phyloP scores from a whole-genome alignment of 495 filamentous ascomycete species.

The Halenospora varia region DNA sequence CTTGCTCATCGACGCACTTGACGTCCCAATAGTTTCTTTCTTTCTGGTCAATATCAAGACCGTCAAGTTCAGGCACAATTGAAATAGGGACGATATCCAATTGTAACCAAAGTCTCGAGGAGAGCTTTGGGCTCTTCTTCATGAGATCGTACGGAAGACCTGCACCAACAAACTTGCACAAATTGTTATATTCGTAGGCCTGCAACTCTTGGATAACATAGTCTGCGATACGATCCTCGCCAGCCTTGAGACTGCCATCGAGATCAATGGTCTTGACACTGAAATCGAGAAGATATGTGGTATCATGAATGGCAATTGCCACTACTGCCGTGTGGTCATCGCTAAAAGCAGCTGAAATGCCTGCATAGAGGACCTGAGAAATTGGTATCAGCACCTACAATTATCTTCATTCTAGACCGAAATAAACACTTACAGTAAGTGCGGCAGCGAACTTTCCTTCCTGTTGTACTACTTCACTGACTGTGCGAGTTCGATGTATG shows the following conservation, averaged over 20 bases:
- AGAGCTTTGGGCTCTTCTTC: constrained; percentile 54
- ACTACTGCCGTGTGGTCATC: constrained; percentile 48
- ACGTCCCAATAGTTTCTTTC: constrained; percentile 45
- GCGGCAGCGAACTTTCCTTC: constrained; percentile 56
- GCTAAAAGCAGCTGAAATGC: constrained; percentile 51
- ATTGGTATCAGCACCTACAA: background rate
- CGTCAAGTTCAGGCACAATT: constrained; percentile 38
- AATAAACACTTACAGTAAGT: constrained; percentile 42
- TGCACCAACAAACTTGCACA: constrained; percentile 64
- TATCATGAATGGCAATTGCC: constrained; percentile 70
- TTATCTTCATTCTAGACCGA: constrained; percentile 6
- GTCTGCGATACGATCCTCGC: constrained; percentile 44
- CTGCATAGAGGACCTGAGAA: constrained; percentile 59
- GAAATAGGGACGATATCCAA: constrained; percentile 73
- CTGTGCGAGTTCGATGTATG: constrained; percentile 39
- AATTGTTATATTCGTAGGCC: constrained; percentile 55
- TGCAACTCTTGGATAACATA: constrained; percentile 50
- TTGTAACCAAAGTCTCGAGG: constrained; percentile 73
- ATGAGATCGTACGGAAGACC: constrained; percentile 51
- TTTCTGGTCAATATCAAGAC: constrained; percentile 20
- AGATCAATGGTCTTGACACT: constrained; percentile 51
- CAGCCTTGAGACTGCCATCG: constrained; percentile 26
- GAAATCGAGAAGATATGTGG: constrained; percentile 75
- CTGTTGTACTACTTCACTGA: constrained; percentile 38
- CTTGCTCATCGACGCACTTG: constrained; percentile 72